These are phyloP conservation scores for Coprinellus micaceus DNA, from an alignment of 768 basidiomycete species.

Conservation along the genomic window DNA sequence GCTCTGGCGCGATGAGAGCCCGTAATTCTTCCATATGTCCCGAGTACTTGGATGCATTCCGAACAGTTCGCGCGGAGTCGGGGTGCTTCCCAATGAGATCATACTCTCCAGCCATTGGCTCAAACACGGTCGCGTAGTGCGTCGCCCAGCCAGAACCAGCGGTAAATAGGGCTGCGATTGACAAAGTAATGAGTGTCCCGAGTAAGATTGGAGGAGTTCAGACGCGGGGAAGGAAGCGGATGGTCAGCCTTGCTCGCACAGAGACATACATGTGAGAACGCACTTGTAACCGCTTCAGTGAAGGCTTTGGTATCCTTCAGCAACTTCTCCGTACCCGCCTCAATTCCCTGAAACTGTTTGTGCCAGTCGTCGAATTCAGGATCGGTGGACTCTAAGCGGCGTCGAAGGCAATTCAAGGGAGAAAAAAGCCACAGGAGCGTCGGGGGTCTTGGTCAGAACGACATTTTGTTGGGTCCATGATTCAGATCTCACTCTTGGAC, in stretches of 20 bases:
- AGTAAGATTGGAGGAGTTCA: background rate
- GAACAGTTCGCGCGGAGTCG: conserved; percentile 69
- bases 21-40: conserved; percentile 79
- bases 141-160: conserved; percentile 58
- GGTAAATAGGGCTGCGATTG: conserved; percentile 56
- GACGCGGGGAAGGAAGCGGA: background rate
- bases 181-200: background rate
- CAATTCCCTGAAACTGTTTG: conserved; percentile 71
- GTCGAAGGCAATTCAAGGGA: background rate
- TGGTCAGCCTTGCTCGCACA: background rate
- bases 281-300: conserved; percentile 76
- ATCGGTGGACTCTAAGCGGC: conserved; percentile 63
- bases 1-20: conserved; percentile 75
- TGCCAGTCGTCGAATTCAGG: conserved; percentile 88
- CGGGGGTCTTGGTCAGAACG: background rate
- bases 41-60: conserved; percentile 71
- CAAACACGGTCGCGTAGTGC: conserved; percentile 62
- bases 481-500: conserved; percentile 72
- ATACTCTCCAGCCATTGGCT: conserved; percentile 71
- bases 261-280: conserved; percentile 21
- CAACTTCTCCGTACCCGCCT: conserved; percentile 82
- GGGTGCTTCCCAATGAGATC: conserved; percentile 79
- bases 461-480: background rate
- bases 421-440: background rate
- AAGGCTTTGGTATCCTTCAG: conserved; percentile 90